Conservation (phyloP, 2,329 filamentous ascomycete genomes). For the Fusarium buharicum region DNA sequence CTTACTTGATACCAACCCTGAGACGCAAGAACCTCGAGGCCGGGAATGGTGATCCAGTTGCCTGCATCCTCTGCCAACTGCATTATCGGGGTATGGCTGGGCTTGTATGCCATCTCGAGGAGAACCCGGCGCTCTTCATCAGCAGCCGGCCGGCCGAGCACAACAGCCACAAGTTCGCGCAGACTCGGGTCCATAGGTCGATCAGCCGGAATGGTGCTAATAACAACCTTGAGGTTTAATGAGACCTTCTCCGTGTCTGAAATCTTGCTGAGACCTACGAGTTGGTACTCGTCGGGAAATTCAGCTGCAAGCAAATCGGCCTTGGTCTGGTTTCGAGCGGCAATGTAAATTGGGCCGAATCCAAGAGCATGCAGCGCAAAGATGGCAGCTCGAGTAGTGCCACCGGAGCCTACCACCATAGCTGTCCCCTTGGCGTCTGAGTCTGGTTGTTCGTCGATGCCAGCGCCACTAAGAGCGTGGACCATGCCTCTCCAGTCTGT, state of each 20-base stretch:
- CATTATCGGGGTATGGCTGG: constrained; percentile 84
- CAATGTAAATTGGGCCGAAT: constrained; percentile 86
- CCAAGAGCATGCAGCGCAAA: constrained; percentile 87
- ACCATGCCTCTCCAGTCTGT: constrained; percentile 97
- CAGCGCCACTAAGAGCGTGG: constrained; percentile 76
- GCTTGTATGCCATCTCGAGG: constrained; percentile 97
- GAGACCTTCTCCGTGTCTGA: constrained; percentile 60
- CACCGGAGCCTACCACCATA: constrained; percentile 89
- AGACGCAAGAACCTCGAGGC: constrained; percentile 86
- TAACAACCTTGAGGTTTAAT: constrained; percentile 71
- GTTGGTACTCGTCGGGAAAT: constrained; percentile 79
- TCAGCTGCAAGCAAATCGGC: constrained; percentile 73
- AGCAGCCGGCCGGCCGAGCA: constrained; percentile 57
- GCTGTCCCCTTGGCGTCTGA: constrained; percentile 72
- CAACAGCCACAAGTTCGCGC: constrained; percentile 68
- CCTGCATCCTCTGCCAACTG: constrained; percentile 76
- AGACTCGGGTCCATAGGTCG: constrained; percentile 79
- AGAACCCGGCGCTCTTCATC: constrained; percentile 66
- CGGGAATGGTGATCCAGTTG: constrained; percentile 86
- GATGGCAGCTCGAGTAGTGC: constrained; percentile 90
- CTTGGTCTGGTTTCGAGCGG: constrained; percentile 79
- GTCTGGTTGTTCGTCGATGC: constrained; percentile 58
- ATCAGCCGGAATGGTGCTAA: constrained; percentile 92
- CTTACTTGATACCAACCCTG: constrained; percentile 89
- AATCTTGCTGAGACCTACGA: constrained; percentile 68